Evolutionary conservation across 129 eudicot genomes (phyloP).

Genomic region (Ambrosia trifida): DNA sequence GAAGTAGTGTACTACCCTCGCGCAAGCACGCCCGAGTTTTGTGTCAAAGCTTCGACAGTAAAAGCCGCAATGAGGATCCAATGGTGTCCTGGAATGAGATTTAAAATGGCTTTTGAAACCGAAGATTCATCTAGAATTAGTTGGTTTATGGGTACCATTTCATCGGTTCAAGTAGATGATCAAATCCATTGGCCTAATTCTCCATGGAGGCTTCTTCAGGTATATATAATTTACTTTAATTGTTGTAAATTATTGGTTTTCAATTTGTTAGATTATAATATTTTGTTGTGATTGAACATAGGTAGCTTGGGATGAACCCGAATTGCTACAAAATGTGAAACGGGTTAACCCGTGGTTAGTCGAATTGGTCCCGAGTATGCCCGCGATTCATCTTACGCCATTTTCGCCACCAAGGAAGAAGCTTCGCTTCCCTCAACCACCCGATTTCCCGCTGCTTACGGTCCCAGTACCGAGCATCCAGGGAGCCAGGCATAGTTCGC

Average conservation of each 20-base stretch:
- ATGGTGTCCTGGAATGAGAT: slow-evolving; percentile 91
- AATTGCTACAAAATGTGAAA: slow-evolving; percentile 77
- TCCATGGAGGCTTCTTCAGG: slow-evolving; percentile 96
- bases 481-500: slow-evolving; percentile 98
- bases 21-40: slow-evolving; percentile 82
- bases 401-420: slow-evolving; percentile 84
- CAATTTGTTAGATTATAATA: not conserved
- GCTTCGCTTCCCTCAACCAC: slow-evolving; percentile 61
- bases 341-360: slow-evolving; percentile 94
- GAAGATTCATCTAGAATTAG: slow-evolving; percentile 90
- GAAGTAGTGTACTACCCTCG: slow-evolving; percentile 85
- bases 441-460: slow-evolving; percentile 57
- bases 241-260: not conserved
- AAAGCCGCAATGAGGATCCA: slow-evolving; percentile 67
- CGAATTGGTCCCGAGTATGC: slow-evolving; percentile 75
- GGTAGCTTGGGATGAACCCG: slow-evolving; percentile 99
- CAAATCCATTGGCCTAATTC: slow-evolving; percentile 88
- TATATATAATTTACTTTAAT: slow-evolving; percentile 18
- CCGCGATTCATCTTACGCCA: slow-evolving; percentile 63
- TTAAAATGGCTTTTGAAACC: slow-evolving; percentile 92
- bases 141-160: slow-evolving; percentile 96
- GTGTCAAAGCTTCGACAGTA: slow-evolving; percentile 67
- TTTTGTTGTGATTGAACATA: slow-evolving; percentile 21
- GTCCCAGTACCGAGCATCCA: slow-evolving; percentile 68
- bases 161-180: slow-evolving; percentile 73